A percentile compares a stretch with the other conserved stretches of the same genome.
Evolutionary conservation across 805 yeast genomes (phyloP).

Genomic region (Yarrowia divulgata): DNA sequence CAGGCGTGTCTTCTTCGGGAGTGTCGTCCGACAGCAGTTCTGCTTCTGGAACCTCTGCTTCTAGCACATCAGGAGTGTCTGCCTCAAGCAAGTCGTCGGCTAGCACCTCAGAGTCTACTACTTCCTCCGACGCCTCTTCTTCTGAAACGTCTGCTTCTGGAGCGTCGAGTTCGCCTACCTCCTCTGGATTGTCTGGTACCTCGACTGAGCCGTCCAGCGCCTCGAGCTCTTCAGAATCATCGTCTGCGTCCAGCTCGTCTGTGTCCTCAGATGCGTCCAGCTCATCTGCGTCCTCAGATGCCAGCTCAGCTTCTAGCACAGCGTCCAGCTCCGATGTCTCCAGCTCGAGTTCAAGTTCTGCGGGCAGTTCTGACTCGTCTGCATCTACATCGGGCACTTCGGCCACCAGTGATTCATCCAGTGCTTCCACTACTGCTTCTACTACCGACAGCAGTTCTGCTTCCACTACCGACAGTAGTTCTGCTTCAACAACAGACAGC

Average conservation of each 20-base stretch:
- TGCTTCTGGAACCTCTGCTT: neutral
- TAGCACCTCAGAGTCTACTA: neutral
- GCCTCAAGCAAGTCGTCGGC: neutral
- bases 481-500: neutral
- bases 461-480: neutral
- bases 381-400: neutral
- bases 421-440: neutral
- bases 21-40: neutral
- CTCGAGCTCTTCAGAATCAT: neutral
- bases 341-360: conserved; percentile 11
- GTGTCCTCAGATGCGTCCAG: no score
- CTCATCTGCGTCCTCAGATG: neutral
- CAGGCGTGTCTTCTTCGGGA: neutral
- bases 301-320: neutral
- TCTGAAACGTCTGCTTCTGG: neutral
- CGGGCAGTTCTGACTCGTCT: conserved; percentile 2
- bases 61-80: neutral
- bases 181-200: neutral
- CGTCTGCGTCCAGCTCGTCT: neutral
- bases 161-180: neutral
- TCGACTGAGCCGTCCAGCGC: neutral
- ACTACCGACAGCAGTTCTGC: neutral
- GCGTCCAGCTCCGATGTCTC: conserved; percentile 1
- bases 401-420: neutral
- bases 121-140: neutral